Evolutionary conservation across 768 basidiomycete species (phyloP).

Genomic region (Russula sp.): DNA sequence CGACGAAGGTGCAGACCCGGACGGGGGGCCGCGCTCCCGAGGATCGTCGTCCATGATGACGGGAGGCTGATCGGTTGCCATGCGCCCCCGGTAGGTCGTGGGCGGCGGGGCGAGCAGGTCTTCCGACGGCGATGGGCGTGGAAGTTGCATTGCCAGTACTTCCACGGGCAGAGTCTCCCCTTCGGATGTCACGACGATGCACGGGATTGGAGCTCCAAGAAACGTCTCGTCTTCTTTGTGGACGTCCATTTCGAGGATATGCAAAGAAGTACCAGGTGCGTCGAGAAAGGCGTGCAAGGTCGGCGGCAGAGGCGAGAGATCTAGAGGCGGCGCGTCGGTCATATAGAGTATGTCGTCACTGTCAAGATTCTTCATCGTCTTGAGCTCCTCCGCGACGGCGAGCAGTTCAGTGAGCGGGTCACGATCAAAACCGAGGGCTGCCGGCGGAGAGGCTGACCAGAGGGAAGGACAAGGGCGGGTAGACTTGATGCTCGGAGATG

Average conservation of each 20-base stretch:
- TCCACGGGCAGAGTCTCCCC: neutral
- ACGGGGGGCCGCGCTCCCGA: neutral
- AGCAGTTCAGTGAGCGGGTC: slow-evolving; percentile 19
- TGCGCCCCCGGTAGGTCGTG: slow-evolving; percentile 4
- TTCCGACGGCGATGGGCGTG: neutral
- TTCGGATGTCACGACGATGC: slow-evolving; percentile 20
- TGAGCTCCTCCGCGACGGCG: slow-evolving; percentile 19
- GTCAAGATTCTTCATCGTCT: slow-evolving; percentile 15
- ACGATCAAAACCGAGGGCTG: neutral
- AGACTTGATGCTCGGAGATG: slow-evolving; percentile 19
- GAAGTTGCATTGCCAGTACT: neutral
- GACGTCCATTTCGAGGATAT: slow-evolving; percentile 18
- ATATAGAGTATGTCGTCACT: slow-evolving; percentile 20
- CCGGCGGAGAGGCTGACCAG: neutral
- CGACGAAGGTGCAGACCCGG: neutral
- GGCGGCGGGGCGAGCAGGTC: slow-evolving; percentile 13
- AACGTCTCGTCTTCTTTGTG: slow-evolving; percentile 16
- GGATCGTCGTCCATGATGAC: neutral
- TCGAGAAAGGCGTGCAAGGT: slow-evolving; percentile 19
- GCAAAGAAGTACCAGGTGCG: slow-evolving; percentile 1
- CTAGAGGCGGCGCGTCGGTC: slow-evolving; percentile 6
- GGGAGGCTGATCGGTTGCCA: neutral
- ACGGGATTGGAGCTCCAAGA: slow-evolving; percentile 15
- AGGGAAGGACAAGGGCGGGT: neutral
- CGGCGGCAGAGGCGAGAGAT: slow-evolving; percentile 7